Evolutionary conservation across 306 rosid species (phyloP).

Genomic region (Lathyrus sativus): DNA sequence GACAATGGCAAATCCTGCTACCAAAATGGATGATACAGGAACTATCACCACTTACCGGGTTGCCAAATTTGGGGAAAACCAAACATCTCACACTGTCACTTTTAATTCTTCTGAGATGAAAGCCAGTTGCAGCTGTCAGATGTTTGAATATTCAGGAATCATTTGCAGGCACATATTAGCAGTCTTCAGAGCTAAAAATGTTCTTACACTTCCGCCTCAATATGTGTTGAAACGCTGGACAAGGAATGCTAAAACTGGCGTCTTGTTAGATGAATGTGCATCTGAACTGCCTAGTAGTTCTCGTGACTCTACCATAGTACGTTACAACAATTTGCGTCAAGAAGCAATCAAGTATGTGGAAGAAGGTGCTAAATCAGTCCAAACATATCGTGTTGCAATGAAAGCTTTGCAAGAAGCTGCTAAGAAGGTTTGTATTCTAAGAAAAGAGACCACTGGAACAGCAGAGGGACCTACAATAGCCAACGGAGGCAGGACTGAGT

Average conservation of each 20-base stretch:
- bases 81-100: slow-evolving; percentile 62
- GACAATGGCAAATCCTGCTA: slow-evolving; percentile 89
- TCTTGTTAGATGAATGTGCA: slow-evolving; percentile 50
- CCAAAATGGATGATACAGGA: slow-evolving; percentile 72
- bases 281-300: slow-evolving; percentile 57
- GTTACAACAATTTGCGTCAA: slow-evolving; percentile 75
- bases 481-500: slow-evolving; percentile 58
- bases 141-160: slow-evolving; percentile 88
- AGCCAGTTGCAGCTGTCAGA: slow-evolving; percentile 87
- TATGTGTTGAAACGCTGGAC: slow-evolving; percentile 91
- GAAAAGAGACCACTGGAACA: slow-evolving; percentile 52
- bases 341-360: slow-evolving; percentile 88
- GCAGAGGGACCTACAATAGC: slow-evolving; percentile 48
- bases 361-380: slow-evolving; percentile 90
- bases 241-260: slow-evolving; percentile 71
- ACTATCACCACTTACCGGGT: slow-evolving; percentile 81
- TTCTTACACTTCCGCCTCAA: slow-evolving; percentile 82
- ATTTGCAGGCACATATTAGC: slow-evolving; percentile 84
- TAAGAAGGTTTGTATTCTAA: slow-evolving; percentile 62
- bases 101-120: slow-evolving; percentile 87
- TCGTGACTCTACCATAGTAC: slow-evolving; percentile 58
- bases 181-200: slow-evolving; percentile 80
- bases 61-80: slow-evolving; percentile 93
- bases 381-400: slow-evolving; percentile 77
- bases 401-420: slow-evolving; percentile 79